Evolutionary conservation across 2,329 filamentous ascomycete species (phyloP), one percentile per base, ranked within the genome.

Genomic region (Aspergillus viridinutans): DNA sequence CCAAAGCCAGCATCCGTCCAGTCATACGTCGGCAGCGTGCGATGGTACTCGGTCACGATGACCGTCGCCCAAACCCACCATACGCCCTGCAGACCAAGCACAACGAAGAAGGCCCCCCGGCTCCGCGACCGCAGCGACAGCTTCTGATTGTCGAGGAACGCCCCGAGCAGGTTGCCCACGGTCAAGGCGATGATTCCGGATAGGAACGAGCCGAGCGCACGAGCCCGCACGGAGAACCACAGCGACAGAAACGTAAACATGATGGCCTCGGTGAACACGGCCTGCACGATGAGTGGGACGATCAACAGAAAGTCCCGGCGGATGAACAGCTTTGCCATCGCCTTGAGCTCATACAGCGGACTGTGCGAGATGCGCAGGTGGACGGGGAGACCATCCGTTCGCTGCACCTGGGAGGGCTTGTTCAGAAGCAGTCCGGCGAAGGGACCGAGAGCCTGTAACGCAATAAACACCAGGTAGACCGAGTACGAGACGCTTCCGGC

Each of bases 41-140:
- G 70, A 17, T 78, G 77, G 69, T 85, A 90, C 29, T 82, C 76
- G 0, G 86, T 85, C 0, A 85, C 85, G 2, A 88, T 71, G 2
- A 90, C 73, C 0, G 87, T 88, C 0, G 82, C 83, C 88, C 88
- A 91, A 3, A 84, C 77, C 88, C 88, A 91, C 82, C 86, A 90
- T 0, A 77, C 86, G 0, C 87, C 87, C 64, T 89, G 86, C 0
- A 88, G 64, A 0, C 52, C 60, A 14, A 77, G 68, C 0, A 79
- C 73, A 17, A 81, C 75, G 29, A 73, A 76, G 63, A 89, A 90
- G 0, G 83, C 77, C 3, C 69, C 76, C 3, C 87, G 76, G 1
- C 82, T 78, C 4, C 86, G 79, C 0, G 73, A 68, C 58, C 81
- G 83, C 3, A 89, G 73, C 0, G 83, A 70, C 4, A 88, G 69